Conservation (phyloP, 73 alveolate species). For the Paramecium sonneborni region DNA sequence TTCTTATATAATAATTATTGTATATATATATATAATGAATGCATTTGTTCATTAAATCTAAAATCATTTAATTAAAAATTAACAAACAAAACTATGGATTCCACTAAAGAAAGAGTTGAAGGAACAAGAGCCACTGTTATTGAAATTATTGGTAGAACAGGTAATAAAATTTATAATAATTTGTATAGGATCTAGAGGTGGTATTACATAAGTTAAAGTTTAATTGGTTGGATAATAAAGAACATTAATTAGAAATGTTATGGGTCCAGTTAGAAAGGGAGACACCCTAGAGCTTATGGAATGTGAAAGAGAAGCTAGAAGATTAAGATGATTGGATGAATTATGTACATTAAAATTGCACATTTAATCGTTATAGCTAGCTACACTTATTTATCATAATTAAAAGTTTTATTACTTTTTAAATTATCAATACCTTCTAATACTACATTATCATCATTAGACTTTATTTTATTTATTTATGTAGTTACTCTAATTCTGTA, state of each 20-base stretch:
- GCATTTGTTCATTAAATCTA: neutral
- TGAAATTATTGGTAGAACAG: conserved; percentile 66
- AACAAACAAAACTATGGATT: conserved; percentile 12
- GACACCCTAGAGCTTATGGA: conserved; percentile 99
- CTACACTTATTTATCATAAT: neutral
- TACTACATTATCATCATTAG: too few species aligned
- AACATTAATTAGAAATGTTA: conserved; percentile 97
- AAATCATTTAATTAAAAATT: conserved; percentile 25
- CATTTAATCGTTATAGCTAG: neutral
- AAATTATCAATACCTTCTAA: neutral
- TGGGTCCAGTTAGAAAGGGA: conserved; percentile 99
- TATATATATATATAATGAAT: neutral
- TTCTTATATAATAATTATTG: too few species aligned
- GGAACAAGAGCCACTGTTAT: conserved; percentile 64
- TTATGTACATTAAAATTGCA: conserved; percentile 8
- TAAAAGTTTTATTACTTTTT: neutral
- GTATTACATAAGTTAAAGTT: conserved; percentile 98
- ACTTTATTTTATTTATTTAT: too few species aligned
- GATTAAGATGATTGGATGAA: conserved; percentile 87
- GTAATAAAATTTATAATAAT: neutral
- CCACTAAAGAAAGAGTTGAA: conserved; percentile 19
- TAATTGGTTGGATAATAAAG: conserved; percentile 86
- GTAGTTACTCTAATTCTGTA: too few species aligned
- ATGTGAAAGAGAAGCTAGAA: conserved; percentile 99
- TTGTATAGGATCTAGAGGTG: conserved; percentile 98